Percentiles rank a stretch among this genome's conserved stretches.
phyloP scores from a whole-genome alignment of 2,329 filamentous ascomycete species.

The Beauveria bassiana region DNA sequence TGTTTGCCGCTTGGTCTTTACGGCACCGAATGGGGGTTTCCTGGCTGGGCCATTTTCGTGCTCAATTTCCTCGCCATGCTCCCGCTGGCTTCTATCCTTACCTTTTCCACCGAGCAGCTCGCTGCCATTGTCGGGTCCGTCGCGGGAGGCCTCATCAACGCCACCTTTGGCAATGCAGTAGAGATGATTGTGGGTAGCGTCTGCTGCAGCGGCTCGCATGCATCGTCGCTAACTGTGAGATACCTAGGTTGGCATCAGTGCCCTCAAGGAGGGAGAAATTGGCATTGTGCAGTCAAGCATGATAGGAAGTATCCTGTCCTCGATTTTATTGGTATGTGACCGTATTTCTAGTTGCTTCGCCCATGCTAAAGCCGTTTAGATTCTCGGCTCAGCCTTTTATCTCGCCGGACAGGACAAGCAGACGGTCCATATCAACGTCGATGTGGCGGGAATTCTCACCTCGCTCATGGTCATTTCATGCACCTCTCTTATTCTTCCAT shows the following conservation, averaged over 20 bases:
- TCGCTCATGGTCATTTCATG: slow-evolving; percentile 11
- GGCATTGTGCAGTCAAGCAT: slow-evolving; percentile 10
- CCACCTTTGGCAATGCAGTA: slow-evolving; percentile 59
- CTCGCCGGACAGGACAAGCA: slow-evolving; percentile 10
- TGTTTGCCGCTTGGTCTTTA: slow-evolving; percentile 59
- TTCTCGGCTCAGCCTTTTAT: slow-evolving; percentile 8
- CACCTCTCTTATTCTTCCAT: slow-evolving; percentile 8
- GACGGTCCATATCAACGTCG: slow-evolving; percentile 10
- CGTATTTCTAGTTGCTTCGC: background rate
- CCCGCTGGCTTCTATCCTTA: slow-evolving; percentile 52
- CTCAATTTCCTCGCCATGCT: slow-evolving; percentile 60
- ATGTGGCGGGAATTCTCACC: slow-evolving; percentile 9
- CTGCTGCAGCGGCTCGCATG: background rate
- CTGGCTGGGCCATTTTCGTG: slow-evolving; percentile 40
- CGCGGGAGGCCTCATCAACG: slow-evolving; percentile 55
- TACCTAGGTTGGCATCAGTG: slow-evolving; percentile 8
- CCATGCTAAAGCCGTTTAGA: background rate
- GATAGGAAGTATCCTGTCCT: slow-evolving; percentile 11
- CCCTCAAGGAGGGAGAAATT: slow-evolving; percentile 12
- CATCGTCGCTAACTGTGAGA: background rate
- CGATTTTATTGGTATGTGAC: slow-evolving; percentile 4
- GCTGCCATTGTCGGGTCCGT: slow-evolving; percentile 54
- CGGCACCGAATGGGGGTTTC: slow-evolving; percentile 40
- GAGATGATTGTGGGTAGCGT: slow-evolving; percentile 46
- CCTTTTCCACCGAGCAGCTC: slow-evolving; percentile 58